Evolutionary conservation across 495 filamentous ascomycete species (phyloP), one percentile per base, ranked within the genome.

Genomic region (Chaetomium tenue): DNA sequence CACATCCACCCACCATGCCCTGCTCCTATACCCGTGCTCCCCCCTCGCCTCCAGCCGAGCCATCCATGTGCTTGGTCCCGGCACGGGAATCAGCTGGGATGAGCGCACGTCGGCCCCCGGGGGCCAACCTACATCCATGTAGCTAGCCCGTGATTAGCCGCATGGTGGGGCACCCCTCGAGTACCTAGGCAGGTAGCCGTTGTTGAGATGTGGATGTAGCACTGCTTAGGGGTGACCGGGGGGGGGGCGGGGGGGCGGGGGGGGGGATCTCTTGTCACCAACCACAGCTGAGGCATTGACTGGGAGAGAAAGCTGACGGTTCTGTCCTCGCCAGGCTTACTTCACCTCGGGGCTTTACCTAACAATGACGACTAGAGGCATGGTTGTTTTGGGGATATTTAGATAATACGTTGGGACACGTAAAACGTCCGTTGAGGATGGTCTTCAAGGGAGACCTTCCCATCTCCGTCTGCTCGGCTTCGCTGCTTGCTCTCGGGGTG

Each of bases 61-160:
- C 65, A 13, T 73, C 69, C 77, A 76, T 76, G 42, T 76, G 66
- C 67, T n/a, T n/a, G n/a, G n/a, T n/a, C 72, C 73, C 40, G 78
- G 75, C 3, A 81, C 66, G 52, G 74, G 73, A 62, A 81, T 71
- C 15, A 76, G 22, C 30, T 75, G 69, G 16, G 66, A 66, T 20
- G 69, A 64, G 20, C 71, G 69, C 2, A 70, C 70, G 53, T 79
- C 74, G 11, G 76, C 77, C 11, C 78, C 78, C 0, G 52, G 85
- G 74, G 76, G 89, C 87, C 68, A 89, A 79, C 67, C 88, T 72
- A 20, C 84, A 74, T 63, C 86, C 76, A 63, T 86, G 81, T 67
- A 84, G 74, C 62, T n/a, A n/a, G n/a, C n/a, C 79, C 66, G 66
- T 71, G 56, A 79, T 66, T 1, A 70, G 50, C 3, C 72, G 76